Evolutionary conservation across 2,329 filamentous ascomycete species (phyloP).

Genomic region (Lecanicillium sp.): DNA sequence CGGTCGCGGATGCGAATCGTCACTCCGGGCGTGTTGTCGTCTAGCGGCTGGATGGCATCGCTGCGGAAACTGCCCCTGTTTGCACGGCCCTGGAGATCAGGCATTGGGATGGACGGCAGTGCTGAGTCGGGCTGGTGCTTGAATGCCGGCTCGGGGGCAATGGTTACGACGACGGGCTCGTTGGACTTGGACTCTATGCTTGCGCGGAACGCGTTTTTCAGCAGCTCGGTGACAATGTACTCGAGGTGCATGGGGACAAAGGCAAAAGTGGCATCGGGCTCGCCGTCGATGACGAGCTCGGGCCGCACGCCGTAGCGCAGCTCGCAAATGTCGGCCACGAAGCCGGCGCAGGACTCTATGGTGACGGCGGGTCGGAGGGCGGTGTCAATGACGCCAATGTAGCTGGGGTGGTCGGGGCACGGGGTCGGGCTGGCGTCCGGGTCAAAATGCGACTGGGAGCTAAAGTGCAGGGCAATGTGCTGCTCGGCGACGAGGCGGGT

Average conservation of each 20-base stretch:
- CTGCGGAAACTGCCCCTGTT: constrained; percentile 31
- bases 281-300: constrained; percentile 70
- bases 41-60: constrained; percentile 47
- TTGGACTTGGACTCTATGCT: constrained; percentile 77
- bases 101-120: constrained; percentile 20
- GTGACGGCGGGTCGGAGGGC: constrained; percentile 73
- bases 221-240: constrained; percentile 91
- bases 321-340: constrained; percentile 94
- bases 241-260: constrained; percentile 94
- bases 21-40: constrained; percentile 68
- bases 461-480: constrained; percentile 81
- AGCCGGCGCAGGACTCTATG: constrained; percentile 76
- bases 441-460: constrained; percentile 60
- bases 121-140: constrained; percentile 15
- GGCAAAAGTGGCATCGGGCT: constrained; percentile 80
- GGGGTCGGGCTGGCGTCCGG: constrained; percentile 40
- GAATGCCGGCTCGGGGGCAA: constrained; percentile 59
- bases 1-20: constrained; percentile 93
- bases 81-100: constrained; percentile 17
- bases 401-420: constrained; percentile 50
- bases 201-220: constrained; percentile 95
- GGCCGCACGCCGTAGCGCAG: constrained; percentile 89
- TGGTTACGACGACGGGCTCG: constrained; percentile 85
- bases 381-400: constrained; percentile 94
- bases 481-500: constrained; percentile 93